Evolutionary conservation across 305 asterid species (phyloP), one percentile per base, ranked within the genome.

Genomic region (Fraxinus sp.): DNA sequence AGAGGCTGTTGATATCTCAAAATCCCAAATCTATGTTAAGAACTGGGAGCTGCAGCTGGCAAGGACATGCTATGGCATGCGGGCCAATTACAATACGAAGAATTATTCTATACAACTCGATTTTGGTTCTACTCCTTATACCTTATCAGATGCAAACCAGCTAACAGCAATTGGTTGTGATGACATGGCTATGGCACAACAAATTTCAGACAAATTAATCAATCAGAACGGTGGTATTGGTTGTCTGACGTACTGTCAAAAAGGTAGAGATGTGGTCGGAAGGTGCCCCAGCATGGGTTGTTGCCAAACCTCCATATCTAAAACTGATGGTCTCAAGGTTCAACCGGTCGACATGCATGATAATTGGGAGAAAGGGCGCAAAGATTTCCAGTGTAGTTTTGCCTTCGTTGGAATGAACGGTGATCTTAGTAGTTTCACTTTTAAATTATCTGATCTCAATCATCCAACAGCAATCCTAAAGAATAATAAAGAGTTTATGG

Each of bases 211-310:
- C n/a, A n/a, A n/a, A n/a, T n/a, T n/a, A n/a, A n/a, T n/a, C n/a
- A n/a, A n/a, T n/a, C n/a, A n/a, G n/a, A n/a, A n/a, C 28, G 2
- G 26, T 11, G 68, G 28, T 57, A 6, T 0, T 18, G 68, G 26
- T 1, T 57, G 68, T 57, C 26, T 18, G 10, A 0, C 26, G 22
- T 11, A 0, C 1, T 11, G n/a, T 2, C 5, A 0, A 2, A 0
- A 0, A 11, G 0, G 3, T 44, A 44, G 5, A 44, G 5, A 11
- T 44, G 11, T 0, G 5, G 3, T 4, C 24, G 66, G 66, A 18
- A 3, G 3, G n/a, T 55, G 66, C 1, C 66, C 24, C 9, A 24
- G 66, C 0, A 3, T 4, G 26, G 24, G 66, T 9, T 55, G 26
- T n/a, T 55, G 66, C 66, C 66, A 55, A 18, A 55, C 26, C 24